phyloP scores from a whole-genome alignment of 257 asterid genomes.

The Linaria vulgaris region DNA sequence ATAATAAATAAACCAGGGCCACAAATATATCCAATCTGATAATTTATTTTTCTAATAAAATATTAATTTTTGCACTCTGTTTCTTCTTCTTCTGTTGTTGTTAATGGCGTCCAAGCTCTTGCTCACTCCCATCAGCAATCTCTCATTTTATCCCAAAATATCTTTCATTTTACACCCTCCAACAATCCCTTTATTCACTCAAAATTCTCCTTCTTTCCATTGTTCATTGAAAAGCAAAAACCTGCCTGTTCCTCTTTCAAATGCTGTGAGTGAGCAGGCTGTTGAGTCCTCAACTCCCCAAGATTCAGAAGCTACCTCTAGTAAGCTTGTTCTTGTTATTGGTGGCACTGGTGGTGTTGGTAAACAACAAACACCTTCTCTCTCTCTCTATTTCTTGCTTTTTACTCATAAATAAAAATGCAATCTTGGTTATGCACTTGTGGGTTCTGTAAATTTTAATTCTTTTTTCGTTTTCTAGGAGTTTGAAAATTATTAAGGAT shows the following conservation, averaged over 20 bases:
- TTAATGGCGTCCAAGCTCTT: constrained; percentile 59
- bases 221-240: constrained; percentile 22
- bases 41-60: background rate
- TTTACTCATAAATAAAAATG: too few species aligned
- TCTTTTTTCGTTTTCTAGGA: too few species aligned
- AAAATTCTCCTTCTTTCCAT: constrained; percentile 23
- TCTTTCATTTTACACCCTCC: constrained; percentile 17
- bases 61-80: background rate
- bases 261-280: constrained; percentile 34
- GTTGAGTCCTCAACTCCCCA: constrained; percentile 29
- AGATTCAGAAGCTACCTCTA: constrained; percentile 37
- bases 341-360: constrained; percentile 99
- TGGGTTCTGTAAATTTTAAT: too few species aligned
- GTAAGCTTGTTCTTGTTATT: constrained; percentile 87
- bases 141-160: constrained; percentile 33
- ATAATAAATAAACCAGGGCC: constrained; percentile 8
- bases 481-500: too few species aligned
- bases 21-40: constrained; percentile 15
- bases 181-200: constrained; percentile 22
- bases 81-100: background rate
- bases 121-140: constrained; percentile 38
- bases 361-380: constrained; percentile 28
- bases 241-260: constrained; percentile 33
- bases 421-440: too few species aligned
- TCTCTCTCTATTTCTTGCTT: background rate